Conservation (phyloP, 305 asterid species). For the Fraxinus sp. region DNA sequence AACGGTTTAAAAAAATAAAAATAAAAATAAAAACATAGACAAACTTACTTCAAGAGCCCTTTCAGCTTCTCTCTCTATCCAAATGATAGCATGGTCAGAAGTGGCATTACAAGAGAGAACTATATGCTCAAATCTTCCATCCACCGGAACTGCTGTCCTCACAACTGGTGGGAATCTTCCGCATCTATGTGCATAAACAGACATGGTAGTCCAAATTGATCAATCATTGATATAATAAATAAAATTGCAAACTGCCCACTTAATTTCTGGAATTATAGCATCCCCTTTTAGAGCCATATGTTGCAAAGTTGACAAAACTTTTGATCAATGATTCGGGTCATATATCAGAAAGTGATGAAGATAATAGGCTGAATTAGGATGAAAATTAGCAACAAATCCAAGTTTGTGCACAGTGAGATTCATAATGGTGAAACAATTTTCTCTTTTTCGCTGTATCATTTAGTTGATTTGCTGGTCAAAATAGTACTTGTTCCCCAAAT, state of each 20-base stretch:
- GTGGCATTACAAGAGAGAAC: constrained; percentile 89
- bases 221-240: background rate
- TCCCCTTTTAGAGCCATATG: background rate
- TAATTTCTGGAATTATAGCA: background rate
- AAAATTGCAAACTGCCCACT: background rate
- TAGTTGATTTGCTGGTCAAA: background rate
- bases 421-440: background rate
- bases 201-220: constrained; percentile 4
- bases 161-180: constrained; percentile 83
- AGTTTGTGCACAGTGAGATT: background rate
- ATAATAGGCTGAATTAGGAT: background rate
- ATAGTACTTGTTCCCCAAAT: background rate
- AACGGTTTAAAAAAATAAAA: background rate
- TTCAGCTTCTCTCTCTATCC: constrained; percentile 82
- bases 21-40: background rate
- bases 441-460: background rate
- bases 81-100: constrained; percentile 78
- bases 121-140: constrained; percentile 89
- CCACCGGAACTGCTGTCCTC: constrained; percentile 85
- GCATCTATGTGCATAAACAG: constrained; percentile 41
- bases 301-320: background rate
- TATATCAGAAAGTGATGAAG: background rate
- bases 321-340: background rate
- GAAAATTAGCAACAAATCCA: background rate
- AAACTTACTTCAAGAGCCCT: constrained; percentile 69